Base-by-base conservation (phyloP, 176 grass and related monocot genomes). In the Phragmites australis region DNA sequence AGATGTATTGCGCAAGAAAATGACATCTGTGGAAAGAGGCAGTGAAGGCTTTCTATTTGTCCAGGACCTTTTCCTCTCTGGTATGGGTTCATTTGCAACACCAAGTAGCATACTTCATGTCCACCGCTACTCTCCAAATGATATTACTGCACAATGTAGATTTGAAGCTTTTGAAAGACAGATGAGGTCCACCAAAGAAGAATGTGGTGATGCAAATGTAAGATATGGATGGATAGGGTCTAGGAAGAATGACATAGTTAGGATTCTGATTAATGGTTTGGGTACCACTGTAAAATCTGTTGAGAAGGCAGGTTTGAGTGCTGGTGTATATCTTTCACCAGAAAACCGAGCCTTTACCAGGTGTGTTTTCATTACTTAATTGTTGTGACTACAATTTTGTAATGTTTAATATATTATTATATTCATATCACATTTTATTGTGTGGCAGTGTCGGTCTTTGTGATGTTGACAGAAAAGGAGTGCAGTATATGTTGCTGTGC, bases 391-490 rank as follows among this genome's bases (percentile, higher is more conserved):
- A 59, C 39, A 7, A 25, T 75, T 82, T 80, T 78, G n/a, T 79
- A 42, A 6, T 58, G 22, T 51, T 37, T 70, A 41, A 60, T 39
- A 19, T 54, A 65, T 17, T 79, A 9, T 8, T 40, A n/a, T 68
- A 32, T 74, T 84, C 68, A 80, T 1, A 29, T 27, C 26, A 55
- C 2, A 18, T 70, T 53, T 89, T 77, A 76, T 84, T 81, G 3
- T 79, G 30, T 78, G 22, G 27, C 77, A 97, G 94, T 32, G 84
- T 93, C 4, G 92, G 90, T 86, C 87, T 86, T 83, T 93, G 91
- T 82, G 94, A 93, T 93, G 87, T 91, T 90, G 94, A 97, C 76
- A 82, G 90, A 91, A 97, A 97, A 89, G 91, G 89, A 37, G 74
- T 93, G 76, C 91, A 97, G 65, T 93, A 88, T 84, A 93, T 93